Conservation (phyloP, 2,329 filamentous ascomycete genomes). For the Ambrosiella xylebori region DNA sequence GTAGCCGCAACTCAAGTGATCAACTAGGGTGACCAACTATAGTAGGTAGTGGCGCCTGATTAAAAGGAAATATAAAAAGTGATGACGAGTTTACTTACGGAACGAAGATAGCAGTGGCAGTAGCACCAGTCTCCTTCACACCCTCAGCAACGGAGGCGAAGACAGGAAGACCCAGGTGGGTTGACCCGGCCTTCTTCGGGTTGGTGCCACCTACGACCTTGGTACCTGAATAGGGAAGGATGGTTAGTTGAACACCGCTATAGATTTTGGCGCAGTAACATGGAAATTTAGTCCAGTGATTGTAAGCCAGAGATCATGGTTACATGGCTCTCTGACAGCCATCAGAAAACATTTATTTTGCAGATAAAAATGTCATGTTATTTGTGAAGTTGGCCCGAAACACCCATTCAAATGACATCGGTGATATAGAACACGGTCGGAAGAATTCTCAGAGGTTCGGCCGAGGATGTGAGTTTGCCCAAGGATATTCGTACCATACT, state of each 20-base stretch:
- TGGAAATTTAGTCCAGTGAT: neutral
- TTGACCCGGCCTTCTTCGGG: slow-evolving; percentile 90
- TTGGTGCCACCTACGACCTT: slow-evolving; percentile 97
- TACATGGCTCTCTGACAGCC: neutral
- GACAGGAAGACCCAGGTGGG: slow-evolving; percentile 81
- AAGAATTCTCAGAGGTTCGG: slow-evolving; percentile 7
- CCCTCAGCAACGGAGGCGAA: slow-evolving; percentile 81
- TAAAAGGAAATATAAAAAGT: neutral
- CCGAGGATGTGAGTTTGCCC: neutral
- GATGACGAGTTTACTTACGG: slow-evolving; percentile 40
- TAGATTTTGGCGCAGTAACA: neutral
- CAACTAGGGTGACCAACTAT: neutral
- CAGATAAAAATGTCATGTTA: neutral
- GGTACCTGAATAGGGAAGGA: slow-evolving; percentile 45
- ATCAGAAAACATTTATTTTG: neutral
- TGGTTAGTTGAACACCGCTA: neutral
- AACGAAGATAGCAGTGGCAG: slow-evolving; percentile 87
- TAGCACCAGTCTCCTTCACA: slow-evolving; percentile 77
- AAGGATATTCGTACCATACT: slow-evolving; percentile 56
- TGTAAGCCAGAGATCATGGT: neutral
- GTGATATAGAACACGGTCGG: neutral
- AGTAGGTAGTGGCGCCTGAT: neutral
- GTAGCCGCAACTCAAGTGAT: neutral
- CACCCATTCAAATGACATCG: neutral
- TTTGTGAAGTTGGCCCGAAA: neutral